phyloP scores from a whole-genome alignment of 306 rosid species.

The Cicer pinnatifidum region DNA sequence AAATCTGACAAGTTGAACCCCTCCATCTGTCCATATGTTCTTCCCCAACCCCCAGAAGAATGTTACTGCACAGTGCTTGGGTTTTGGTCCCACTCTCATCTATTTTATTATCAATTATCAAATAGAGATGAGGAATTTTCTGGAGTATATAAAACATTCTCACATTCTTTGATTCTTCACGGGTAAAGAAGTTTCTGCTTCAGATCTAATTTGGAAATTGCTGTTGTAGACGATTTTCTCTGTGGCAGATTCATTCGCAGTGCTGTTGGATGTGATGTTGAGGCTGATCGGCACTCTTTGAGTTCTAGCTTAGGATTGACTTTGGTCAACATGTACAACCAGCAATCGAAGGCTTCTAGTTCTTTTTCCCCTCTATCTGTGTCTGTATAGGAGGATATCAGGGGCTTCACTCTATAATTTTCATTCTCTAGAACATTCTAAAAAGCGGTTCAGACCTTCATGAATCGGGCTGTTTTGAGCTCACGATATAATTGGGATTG shows the following conservation, averaged over 20 bases:
- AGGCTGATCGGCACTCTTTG: not conserved
- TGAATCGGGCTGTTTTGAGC: constrained; percentile 8
- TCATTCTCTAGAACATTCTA: not conserved
- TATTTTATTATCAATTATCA: constrained; percentile 1
- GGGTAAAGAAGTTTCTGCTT: constrained; percentile 12
- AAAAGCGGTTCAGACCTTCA: not conserved
- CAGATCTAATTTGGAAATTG: constrained; percentile 13
- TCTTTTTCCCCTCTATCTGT: not conserved
- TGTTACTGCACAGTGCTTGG: constrained; percentile 4
- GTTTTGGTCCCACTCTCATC: constrained; percentile 13
- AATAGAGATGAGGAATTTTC: not conserved
- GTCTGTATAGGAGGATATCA: constrained; percentile 8
- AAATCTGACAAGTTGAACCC: constrained; percentile 30
- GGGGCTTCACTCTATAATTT: constrained; percentile 18
- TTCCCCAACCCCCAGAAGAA: constrained; percentile 11
- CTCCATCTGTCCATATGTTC: not conserved
- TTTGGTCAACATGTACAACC: constrained; percentile 4
- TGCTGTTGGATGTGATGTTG: not conserved
- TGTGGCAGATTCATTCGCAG: not conserved
- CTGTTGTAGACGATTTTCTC: constrained; percentile 6
- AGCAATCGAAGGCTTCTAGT: constrained; percentile 2
- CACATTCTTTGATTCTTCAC: not conserved
- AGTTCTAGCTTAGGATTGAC: constrained; percentile 10
- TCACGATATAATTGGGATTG: not conserved
- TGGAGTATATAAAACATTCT: not conserved